Percentiles rank a stretch among this genome's conserved stretches.
These are phyloP conservation scores for Phialophora tarda DNA, from an alignment of 2,329 filamentous ascomycete species.

Conservation along the genomic window DNA sequence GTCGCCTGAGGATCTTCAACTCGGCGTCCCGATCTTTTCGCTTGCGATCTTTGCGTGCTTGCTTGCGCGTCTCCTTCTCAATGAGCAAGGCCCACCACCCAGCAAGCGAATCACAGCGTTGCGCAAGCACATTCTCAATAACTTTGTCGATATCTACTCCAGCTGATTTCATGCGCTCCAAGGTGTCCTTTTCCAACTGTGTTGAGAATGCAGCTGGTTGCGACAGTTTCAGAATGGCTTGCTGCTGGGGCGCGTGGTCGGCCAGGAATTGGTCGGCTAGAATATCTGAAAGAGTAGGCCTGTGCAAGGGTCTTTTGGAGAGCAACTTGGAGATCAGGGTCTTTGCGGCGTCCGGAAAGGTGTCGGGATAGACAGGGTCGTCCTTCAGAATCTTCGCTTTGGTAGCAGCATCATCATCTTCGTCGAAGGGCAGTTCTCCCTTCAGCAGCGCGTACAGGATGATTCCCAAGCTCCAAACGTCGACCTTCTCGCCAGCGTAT, in stretches of 20 bases:
- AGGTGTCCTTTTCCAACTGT: constrained; percentile 82
- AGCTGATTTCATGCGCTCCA: constrained; percentile 90
- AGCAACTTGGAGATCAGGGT: constrained; percentile 78
- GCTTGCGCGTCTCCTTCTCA: constrained; percentile 92
- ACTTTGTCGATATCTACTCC: constrained; percentile 94
- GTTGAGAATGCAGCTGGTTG: constrained; percentile 84
- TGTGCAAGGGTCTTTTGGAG: constrained; percentile 84
- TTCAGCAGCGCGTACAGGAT: constrained; percentile 85
- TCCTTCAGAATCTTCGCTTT: constrained; percentile 82
- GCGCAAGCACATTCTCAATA: constrained; percentile 89
- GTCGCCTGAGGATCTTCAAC: constrained; percentile 74
- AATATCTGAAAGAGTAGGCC: constrained; percentile 83
- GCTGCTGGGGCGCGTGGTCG: constrained; percentile 85
- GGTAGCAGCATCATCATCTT: constrained; percentile 84
- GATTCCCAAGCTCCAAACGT: constrained; percentile 96
- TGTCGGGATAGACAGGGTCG: constrained; percentile 83
- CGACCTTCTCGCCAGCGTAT: constrained; percentile 96
- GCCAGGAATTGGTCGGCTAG: constrained; percentile 84
- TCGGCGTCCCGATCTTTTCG: constrained; percentile 84
- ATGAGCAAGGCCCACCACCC: constrained; percentile 96
- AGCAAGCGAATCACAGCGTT: constrained; percentile 85
- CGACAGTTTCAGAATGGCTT: constrained; percentile 83
- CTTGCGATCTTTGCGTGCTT: constrained; percentile 77
- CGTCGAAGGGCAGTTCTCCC: constrained; percentile 88
- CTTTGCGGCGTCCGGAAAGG: constrained; percentile 77